These are phyloP conservation scores for Phaffomyces thermotolerans DNA, from an alignment of 805 yeast genomes.

Conservation along the genomic window DNA sequence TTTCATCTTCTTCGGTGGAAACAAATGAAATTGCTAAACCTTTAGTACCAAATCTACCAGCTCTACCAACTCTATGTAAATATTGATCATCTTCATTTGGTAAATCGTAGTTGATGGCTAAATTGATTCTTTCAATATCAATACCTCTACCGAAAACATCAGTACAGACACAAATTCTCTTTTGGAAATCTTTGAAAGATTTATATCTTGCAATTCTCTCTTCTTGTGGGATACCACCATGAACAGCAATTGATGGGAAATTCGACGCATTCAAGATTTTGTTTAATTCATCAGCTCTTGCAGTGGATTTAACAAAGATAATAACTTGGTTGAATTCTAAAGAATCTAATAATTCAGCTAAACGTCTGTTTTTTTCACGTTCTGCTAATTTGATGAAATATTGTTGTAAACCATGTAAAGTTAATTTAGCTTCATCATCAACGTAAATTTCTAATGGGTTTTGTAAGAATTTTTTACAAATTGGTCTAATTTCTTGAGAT, in stretches of 20 bases:
- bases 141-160: constrained; percentile 99
- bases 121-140: constrained; percentile 96
- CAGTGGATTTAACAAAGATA: constrained; percentile 86
- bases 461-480: constrained; percentile 97
- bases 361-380: constrained; percentile 86
- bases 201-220: constrained; percentile 97
- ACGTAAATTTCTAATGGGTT: constrained; percentile 95
- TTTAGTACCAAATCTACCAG: constrained; percentile 99
- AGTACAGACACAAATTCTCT: constrained; percentile 97
- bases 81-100: constrained; percentile 97
- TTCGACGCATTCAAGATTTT: constrained; percentile 82
- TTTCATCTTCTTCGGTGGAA: constrained; percentile 79
- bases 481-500: constrained; percentile 89
- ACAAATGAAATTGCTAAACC: constrained; percentile 94
- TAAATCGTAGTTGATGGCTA: constrained; percentile 96
- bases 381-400: constrained; percentile 86
- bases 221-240: constrained; percentile 91
- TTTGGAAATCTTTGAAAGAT: constrained; percentile 94
- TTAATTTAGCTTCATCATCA: constrained; percentile 95
- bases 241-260: constrained; percentile 97
- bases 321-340: constrained; percentile 97
- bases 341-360: constrained; percentile 86
- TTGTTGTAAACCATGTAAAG: constrained; percentile 97
- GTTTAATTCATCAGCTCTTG: constrained; percentile 89
- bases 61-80: constrained; percentile 99